Percentiles rank a stretch among this genome's conserved stretches.
phyloP scores from a whole-genome alignment of 768 basidiomycete genomes.

The Hydnum rufescens region DNA sequence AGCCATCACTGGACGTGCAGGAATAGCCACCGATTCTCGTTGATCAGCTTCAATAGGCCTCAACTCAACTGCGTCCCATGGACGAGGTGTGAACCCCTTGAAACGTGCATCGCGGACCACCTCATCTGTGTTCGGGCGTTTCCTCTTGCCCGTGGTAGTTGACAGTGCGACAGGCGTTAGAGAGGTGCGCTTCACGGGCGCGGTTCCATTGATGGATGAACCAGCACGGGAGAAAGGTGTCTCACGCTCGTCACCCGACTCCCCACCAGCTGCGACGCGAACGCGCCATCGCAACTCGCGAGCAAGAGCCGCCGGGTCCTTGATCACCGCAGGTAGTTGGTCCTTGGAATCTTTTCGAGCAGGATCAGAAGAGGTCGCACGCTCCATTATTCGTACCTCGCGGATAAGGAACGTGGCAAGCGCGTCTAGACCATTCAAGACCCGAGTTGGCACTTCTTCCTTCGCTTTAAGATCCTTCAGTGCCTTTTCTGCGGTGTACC shows the following conservation, averaged over 20 bases:
- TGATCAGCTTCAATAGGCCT: neutral
- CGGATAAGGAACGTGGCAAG: conserved; percentile 64
- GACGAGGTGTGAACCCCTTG: conserved; percentile 7
- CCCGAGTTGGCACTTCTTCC: conserved; percentile 33
- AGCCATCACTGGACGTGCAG: neutral
- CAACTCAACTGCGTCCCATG: conserved; percentile 4
- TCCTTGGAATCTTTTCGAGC: conserved; percentile 64
- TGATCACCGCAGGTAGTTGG: conserved; percentile 68
- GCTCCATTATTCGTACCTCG: conserved; percentile 55
- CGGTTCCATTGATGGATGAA: neutral
- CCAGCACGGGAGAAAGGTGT: neutral
- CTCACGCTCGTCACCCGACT: conserved; percentile 13
- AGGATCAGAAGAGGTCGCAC: conserved; percentile 33
- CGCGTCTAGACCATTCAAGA: conserved; percentile 48
- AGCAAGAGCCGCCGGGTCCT: conserved; percentile 62
- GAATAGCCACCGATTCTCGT: neutral
- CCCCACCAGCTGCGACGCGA: conserved; percentile 17
- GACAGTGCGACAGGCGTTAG: neutral
- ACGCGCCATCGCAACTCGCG: conserved; percentile 76
- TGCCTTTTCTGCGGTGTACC: conserved; percentile 78
- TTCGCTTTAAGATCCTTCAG: conserved; percentile 46
- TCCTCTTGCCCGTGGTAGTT: neutral
- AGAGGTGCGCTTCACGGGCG: neutral
- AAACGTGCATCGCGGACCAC: conserved; percentile 1
- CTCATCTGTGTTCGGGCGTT: neutral